Conservation (phyloP, 495 filamentous ascomycete species). For the Aspergillus carlsbadensis region DNA sequence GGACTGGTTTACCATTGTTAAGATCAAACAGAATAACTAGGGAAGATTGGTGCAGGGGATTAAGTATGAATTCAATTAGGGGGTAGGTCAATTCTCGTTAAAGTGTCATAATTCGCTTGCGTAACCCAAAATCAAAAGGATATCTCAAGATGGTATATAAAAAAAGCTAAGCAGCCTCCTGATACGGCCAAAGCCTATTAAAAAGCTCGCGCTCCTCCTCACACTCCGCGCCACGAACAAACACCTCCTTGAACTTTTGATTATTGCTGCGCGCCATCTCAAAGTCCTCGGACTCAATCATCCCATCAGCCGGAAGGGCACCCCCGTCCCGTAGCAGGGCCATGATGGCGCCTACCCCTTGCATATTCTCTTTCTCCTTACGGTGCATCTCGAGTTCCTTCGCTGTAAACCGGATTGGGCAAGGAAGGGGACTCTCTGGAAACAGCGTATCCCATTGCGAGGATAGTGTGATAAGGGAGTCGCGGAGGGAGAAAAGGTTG, state of each 20-base stretch:
- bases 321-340: slow-evolving; percentile 25
- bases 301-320: slow-evolving; percentile 29
- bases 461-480: slow-evolving; percentile 26
- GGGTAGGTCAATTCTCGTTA: too few species aligned
- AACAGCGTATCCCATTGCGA: slow-evolving; percentile 30
- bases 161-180: slow-evolving; percentile 22
- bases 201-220: slow-evolving; percentile 27
- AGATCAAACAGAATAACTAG: too few species aligned
- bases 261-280: slow-evolving; percentile 16
- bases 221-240: slow-evolving; percentile 24
- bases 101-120: too few species aligned
- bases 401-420: slow-evolving; percentile 32
- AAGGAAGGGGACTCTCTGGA: slow-evolving; percentile 16
- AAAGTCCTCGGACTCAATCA: slow-evolving; percentile 27
- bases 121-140: too few species aligned
- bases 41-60: too few species aligned
- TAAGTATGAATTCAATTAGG: too few species aligned
- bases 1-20: too few species aligned
- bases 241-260: slow-evolving; percentile 25
- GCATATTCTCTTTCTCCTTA: slow-evolving; percentile 28
- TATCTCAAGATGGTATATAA: too few species aligned
- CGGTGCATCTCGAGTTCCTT: slow-evolving; percentile 29
- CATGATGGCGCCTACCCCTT: slow-evolving; percentile 25
- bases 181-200: slow-evolving; percentile 36
- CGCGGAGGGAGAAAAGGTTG: slow-evolving; percentile 37